Base-by-base conservation (phyloP, 331 rosid genomes). In the Stylosanthes scabra region DNA sequence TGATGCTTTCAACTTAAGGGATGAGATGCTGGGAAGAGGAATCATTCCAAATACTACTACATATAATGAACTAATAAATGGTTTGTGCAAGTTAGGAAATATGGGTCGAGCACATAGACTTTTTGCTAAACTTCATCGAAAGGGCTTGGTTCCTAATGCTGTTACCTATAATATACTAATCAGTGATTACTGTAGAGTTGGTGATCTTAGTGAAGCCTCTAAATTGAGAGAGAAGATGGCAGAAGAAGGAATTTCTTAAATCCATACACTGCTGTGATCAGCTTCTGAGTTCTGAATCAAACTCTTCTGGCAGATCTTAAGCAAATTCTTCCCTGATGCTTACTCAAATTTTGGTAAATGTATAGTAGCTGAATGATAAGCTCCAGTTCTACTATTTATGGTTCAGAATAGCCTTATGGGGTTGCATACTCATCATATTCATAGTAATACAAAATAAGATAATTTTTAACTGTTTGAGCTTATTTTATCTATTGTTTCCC, bases 21-120 rank as follows among this genome's bases (percentile, higher is more conserved):
- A 93, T 81, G 94, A 85, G 80, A 93, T 91, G 93, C 63, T 88
- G 75, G 82, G 78, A 64, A 61, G 76, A 69, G 91, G 90, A 81
- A 59, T 91, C 66, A 55, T 81, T 79, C 98, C 98, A 5, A 89
- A 89, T 70, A 89, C 91, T 63, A 74, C 78, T 54, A 80, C 74
- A 37, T 89, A 93, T 46, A 91, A 93, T 84, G 88, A 93, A 59
- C 82, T 93, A 55, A 80, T 91, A 78, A 89, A 89, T 85, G 91
- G 91, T 14, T 57, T 88, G 76, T 93, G 94, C 80, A 91, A 89
- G 75, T 79, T 80, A 28, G 93, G 97, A 56, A 85, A 93, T 80
- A 69, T 91, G 75, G 87, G 83, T 77, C 78, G 97, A 83, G 98
- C 91, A 0, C 47, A 1, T 63, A 88, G 86, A 76, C 96, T 93